phyloP scores from a whole-genome alignment of 257 asterid genomes.

The Ballota nigra region DNA sequence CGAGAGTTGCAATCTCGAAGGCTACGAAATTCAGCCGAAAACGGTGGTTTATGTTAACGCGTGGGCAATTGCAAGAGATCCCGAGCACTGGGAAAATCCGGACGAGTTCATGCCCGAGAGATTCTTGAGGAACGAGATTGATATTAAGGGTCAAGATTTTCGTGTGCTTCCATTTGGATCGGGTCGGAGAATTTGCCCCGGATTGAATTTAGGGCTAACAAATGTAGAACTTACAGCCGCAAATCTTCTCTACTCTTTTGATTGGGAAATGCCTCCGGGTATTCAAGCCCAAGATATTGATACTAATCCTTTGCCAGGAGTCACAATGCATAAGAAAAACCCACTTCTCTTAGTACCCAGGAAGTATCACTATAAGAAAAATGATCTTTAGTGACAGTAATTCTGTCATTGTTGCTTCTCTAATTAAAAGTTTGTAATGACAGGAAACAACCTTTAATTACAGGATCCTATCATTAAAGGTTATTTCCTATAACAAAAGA shows the following conservation, averaged over 20 bases:
- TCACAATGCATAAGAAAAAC: background rate
- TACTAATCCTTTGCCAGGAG: background rate
- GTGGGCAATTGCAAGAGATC: background rate
- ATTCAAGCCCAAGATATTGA: background rate
- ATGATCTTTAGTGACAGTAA: too few species aligned
- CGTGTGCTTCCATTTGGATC: conserved; percentile 47
- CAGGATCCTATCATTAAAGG: too few species aligned
- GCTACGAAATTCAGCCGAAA: background rate
- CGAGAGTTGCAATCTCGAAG: background rate
- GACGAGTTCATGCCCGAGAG: background rate
- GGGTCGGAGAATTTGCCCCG: conserved; percentile 40
- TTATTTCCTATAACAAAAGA: too few species aligned
- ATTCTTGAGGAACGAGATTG: background rate
- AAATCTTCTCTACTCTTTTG: background rate
- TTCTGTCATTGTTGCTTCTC: too few species aligned
- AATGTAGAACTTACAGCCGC: conserved; percentile 30
- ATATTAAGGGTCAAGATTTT: conserved; percentile 37
- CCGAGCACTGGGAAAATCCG: background rate
- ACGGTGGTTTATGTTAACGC: background rate
- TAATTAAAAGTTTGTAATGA: too few species aligned
- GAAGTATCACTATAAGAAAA: too few species aligned
- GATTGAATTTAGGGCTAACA: conserved; percentile 33
- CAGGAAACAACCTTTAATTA: too few species aligned
- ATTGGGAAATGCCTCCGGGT: background rate
- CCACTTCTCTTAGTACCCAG: background rate